Evolutionary conservation across 2,329 filamentous ascomycete species (phyloP).

Genomic region (Fonsecaea erecta): DNA sequence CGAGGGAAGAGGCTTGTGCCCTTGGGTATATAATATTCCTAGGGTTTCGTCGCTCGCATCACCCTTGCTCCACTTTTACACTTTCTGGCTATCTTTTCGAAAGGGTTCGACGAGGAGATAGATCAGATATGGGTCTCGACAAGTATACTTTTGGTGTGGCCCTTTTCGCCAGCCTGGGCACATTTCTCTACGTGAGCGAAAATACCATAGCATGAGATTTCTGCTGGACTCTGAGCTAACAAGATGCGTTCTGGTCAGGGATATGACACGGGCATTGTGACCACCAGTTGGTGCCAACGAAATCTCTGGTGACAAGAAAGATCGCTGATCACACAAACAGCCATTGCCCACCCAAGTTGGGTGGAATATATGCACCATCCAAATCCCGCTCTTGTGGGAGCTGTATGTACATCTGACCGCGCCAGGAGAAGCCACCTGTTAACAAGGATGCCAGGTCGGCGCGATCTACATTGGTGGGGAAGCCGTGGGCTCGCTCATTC

Average conservation of each 20-base stretch:
- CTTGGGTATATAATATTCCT: no score
- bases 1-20: no score
- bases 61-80: background rate
- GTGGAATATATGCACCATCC: conserved; percentile 63
- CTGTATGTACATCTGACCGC: conserved; percentile 8
- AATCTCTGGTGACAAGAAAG: background rate
- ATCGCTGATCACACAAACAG: conserved; percentile 33
- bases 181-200: conserved; percentile 8
- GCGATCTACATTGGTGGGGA: conserved; percentile 65
- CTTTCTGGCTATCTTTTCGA: background rate
- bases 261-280: conserved; percentile 65
- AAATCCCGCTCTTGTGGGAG: conserved; percentile 20
- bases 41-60: background rate
- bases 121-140: background rate
- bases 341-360: conserved; percentile 65
- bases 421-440: background rate
- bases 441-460: conserved; percentile 54
- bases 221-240: background rate
- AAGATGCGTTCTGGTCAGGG: conserved; percentile 46
- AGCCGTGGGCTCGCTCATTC: conserved; percentile 58
- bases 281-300: conserved; percentile 54
- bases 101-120: background rate
- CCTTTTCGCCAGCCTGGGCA: conserved; percentile 11
- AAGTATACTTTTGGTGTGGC: conserved; percentile 10
- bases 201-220: background rate